Percentiles rank a stretch among this genome's conserved stretches.
Evolutionary conservation across 1,284 basidiomycete species (phyloP).

Genomic region (Marasmius fiardii): DNA sequence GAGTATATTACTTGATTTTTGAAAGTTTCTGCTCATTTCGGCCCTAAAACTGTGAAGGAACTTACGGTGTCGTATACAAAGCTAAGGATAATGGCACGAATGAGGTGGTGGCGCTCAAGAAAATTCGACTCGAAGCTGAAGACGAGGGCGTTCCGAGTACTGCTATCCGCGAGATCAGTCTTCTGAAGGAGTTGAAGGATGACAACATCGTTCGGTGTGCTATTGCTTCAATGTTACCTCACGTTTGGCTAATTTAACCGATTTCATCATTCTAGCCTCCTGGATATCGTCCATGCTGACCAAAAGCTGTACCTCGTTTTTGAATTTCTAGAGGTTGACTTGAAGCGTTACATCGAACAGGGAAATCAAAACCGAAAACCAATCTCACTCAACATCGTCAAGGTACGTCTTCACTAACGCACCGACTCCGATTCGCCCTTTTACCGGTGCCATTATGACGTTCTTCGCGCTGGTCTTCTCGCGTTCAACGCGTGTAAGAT

Average conservation of each 20-base stretch:
- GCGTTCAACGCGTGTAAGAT: conserved; percentile 14
- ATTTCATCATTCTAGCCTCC: conserved; percentile 53
- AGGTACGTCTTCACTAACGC: conserved; percentile 49
- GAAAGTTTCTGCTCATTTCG: conserved; percentile 5
- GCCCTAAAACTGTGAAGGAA: conserved; percentile 56
- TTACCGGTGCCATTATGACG: conserved; percentile 9
- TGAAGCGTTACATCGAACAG: conserved; percentile 96
- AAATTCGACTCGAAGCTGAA: conserved; percentile 97
- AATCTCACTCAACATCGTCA: conserved; percentile 77
- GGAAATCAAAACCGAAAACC: conserved; percentile 71
- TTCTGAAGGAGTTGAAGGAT: conserved; percentile 95
- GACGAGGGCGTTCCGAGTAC: conserved; percentile 98
- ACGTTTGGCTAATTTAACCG: conserved; percentile 7
- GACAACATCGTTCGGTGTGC: conserved; percentile 89
- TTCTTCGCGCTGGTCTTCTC: conserved; percentile 12
- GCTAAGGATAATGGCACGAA: conserved; percentile 74
- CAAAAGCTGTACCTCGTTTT: conserved; percentile 97
- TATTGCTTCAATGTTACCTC: conserved; percentile 4
- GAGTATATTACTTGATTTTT: conserved; percentile 12
- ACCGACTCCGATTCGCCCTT: background rate
- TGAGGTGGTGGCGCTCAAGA: conserved; percentile 91
- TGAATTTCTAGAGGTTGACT: conserved; percentile 91
- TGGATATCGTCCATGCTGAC: conserved; percentile 97
- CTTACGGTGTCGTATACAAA: conserved; percentile 98
- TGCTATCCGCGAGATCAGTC: conserved; percentile 95